phyloP scores from a whole-genome alignment of 768 basidiomycete genomes.

The Boletus rubroflammeus region DNA sequence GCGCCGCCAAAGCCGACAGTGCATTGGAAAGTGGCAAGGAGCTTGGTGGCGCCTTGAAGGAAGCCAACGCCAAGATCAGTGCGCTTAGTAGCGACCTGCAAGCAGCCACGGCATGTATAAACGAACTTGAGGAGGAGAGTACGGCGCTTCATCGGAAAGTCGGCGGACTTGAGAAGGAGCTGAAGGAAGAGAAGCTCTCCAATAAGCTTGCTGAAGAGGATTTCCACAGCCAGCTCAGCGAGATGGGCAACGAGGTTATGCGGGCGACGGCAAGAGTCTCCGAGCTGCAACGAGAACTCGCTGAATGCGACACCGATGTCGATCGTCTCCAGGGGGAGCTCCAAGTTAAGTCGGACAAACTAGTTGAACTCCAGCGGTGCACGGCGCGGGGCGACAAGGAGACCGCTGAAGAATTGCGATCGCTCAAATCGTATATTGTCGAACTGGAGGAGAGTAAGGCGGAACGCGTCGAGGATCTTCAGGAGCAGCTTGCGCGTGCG shows the following conservation, averaged over 20 bases:
- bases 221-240: conserved; percentile 33
- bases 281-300: conserved; percentile 46
- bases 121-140: conserved; percentile 62
- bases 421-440: conserved; percentile 46
- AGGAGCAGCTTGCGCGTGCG: conserved; percentile 48
- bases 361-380: conserved; percentile 23
- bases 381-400: conserved; percentile 25
- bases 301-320: conserved; percentile 32
- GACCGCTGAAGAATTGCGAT: conserved; percentile 32
- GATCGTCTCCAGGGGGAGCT: conserved; percentile 42
- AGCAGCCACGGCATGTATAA: conserved; percentile 47
- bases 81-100: conserved; percentile 56
- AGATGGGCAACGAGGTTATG: conserved; percentile 31
- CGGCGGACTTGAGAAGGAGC: conserved; percentile 53
- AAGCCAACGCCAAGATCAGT: conserved; percentile 59
- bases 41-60: conserved; percentile 61
- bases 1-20: conserved; percentile 61
- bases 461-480: conserved; percentile 53
- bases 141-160: conserved; percentile 47
- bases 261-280: conserved; percentile 33
- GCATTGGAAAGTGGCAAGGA: conserved; percentile 64
- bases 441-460: conserved; percentile 59
- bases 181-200: conserved; percentile 50
- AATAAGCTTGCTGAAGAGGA: conserved; percentile 38
- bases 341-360: conserved; percentile 29